Base-by-base conservation (phyloP, 139 green algal genomes). In the Zygnema cylindricum region DNA sequence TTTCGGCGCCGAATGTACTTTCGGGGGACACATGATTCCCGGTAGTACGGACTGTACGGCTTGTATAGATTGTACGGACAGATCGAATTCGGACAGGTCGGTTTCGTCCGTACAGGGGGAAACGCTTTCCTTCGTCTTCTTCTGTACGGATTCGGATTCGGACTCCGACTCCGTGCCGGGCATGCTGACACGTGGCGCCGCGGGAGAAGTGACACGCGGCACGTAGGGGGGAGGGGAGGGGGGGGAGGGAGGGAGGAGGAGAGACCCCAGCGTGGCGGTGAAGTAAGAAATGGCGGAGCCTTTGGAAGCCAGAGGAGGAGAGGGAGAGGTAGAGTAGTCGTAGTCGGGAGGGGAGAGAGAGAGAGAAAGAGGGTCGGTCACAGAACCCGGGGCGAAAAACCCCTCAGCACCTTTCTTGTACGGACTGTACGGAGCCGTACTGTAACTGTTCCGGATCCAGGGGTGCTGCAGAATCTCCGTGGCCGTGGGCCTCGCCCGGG, bases 401-500 rank as follows among this genome's bases (percentile, higher is more conserved):
- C n/a, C n/a, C n/a, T n/a, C n/a, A n/a, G n/a, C n/a, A n/a, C n/a
- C n/a, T n/a, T n/a, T n/a, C n/a, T n/a, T n/a, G n/a, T n/a, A n/a
- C n/a, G n/a, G n/a, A n/a, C n/a, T n/a, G n/a, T n/a, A n/a, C n/a
- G n/a, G n/a, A n/a, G n/a, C n/a, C n/a, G n/a, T n/a, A n/a, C n/a
- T n/a, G n/a, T n/a, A n/a, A n/a, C n/a, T n/a, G n/a, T n/a, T 63
- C 49, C 16, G 49, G 16, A 63, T 95, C 96, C 96, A 98, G 3
- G 95, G 92, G 88, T 98, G 95, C 73, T 94, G n/a, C 40, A 98
- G 89, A 69, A 98, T 96, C 77, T 95, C 86, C 32, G 93, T 77
- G 1, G 95, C 95, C 1, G 93, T 96, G 32, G 95, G 92, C 1
- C 96, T 93, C 55, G 93, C 94, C 85, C 90, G 93, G 0, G 95